Evolutionary conservation across 371 early-diverging fungal species (phyloP).

Genomic region (Blastocladiella emersonii): DNA sequence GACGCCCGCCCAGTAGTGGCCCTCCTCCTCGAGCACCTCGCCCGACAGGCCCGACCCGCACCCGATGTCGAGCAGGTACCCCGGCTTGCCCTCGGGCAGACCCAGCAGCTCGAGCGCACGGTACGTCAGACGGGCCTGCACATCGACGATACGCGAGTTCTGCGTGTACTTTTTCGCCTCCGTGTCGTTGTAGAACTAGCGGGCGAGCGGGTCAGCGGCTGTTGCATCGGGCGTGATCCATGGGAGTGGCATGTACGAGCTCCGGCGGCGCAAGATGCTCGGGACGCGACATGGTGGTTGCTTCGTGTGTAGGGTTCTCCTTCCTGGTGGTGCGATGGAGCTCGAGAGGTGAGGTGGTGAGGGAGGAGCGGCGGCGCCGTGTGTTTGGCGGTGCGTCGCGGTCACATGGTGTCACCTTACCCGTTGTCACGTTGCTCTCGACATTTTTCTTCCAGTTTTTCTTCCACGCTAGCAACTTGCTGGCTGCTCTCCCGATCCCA

Average conservation of each 20-base stretch:
- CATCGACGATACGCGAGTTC: conserved; percentile 75
- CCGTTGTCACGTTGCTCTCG: too few species aligned
- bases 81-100: conserved; percentile 56
- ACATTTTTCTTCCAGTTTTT: too few species aligned
- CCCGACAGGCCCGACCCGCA: conserved; percentile 94
- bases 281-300: conserved; percentile 70
- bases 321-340: too few species aligned
- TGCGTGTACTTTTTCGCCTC: conserved; percentile 91
- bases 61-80: conserved; percentile 89
- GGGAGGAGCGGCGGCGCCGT: too few species aligned
- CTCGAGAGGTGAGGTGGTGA: too few species aligned
- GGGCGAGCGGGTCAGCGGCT: background rate
- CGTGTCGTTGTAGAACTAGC: conserved; percentile 63
- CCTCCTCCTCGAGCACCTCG: conserved; percentile 85
- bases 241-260: conserved; percentile 44
- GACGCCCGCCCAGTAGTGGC: conserved; percentile 91
- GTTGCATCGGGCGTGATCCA: background rate
- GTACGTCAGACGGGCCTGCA: conserved; percentile 87
- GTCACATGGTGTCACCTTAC: too few species aligned
- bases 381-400: too few species aligned
- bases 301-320: too few species aligned
- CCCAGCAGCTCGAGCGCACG: conserved; percentile 82
- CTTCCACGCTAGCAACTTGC: too few species aligned
- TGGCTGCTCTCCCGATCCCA: too few species aligned
- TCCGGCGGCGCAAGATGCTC: conserved; percentile 95